Evolutionary conservation across 495 filamentous ascomycete species (phyloP).

Genomic region (Lophium mytilinum): DNA sequence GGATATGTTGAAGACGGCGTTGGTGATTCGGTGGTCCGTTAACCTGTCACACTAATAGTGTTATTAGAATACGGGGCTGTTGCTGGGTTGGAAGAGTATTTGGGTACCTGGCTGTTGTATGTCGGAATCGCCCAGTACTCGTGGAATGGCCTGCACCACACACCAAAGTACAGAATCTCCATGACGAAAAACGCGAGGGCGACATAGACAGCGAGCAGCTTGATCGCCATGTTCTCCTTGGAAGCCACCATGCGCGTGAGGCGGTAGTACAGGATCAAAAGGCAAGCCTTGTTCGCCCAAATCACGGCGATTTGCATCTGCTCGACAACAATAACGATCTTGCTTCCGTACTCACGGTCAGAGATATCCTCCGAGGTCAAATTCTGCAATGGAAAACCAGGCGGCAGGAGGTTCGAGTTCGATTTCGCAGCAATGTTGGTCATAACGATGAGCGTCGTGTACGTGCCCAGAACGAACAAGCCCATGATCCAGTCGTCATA

Average conservation of each 20-base stretch:
- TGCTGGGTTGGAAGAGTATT: neutral
- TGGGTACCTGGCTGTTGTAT: neutral
- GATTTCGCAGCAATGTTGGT: conserved; percentile 51
- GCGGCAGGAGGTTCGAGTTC: conserved; percentile 53
- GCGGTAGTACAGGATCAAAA: conserved; percentile 47
- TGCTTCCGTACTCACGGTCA: conserved; percentile 45
- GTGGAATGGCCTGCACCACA: conserved; percentile 54
- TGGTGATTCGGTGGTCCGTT: conserved; percentile 53
- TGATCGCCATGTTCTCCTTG: conserved; percentile 44
- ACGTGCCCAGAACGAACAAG: conserved; percentile 42
- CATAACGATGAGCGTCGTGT: conserved; percentile 47
- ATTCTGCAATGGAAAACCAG: conserved; percentile 38
- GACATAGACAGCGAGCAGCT: conserved; percentile 47
- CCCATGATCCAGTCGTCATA: conserved; percentile 55
- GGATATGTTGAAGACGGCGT: conserved; percentile 59
- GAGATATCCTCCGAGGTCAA: conserved; percentile 42
- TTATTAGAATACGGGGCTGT: conserved; percentile 29
- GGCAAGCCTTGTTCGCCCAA: conserved; percentile 48
- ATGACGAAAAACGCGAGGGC: conserved; percentile 50
- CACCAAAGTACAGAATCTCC: conserved; percentile 54
- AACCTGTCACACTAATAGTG: conserved; percentile 32
- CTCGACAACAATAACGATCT: conserved; percentile 46
- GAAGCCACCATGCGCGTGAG: conserved; percentile 39
- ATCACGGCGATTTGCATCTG: conserved; percentile 42
- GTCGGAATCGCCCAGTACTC: conserved; percentile 49